Evolutionary conservation across 352 stramenopile genomes (phyloP).

Genomic region (Phytopythium litorale): DNA sequence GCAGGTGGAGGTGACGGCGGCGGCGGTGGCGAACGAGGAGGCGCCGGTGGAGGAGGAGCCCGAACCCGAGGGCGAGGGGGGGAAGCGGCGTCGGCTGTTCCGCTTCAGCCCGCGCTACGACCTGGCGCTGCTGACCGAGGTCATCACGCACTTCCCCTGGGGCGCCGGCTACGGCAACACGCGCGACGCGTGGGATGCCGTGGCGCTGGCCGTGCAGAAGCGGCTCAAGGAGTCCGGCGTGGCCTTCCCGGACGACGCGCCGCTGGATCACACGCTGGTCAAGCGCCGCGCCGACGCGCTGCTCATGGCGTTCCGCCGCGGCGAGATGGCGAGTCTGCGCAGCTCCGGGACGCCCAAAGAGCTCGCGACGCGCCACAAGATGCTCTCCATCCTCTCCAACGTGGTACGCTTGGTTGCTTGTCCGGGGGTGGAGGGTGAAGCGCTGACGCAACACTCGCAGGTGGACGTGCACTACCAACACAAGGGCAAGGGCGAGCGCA

Average conservation of each 20-base stretch:
- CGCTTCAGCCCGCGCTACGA: conserved; percentile 35
- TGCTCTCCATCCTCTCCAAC: conserved; percentile 25
- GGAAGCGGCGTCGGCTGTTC: conserved; percentile 26
- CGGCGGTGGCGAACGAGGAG: not conserved
- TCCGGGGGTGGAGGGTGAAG: not conserved
- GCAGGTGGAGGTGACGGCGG: not conserved
- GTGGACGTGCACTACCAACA: conserved; percentile 32
- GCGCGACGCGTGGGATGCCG: conserved; percentile 31
- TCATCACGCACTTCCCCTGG: conserved; percentile 39
- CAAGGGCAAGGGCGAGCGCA: conserved; percentile 13
- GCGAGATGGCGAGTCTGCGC: conserved; percentile 29
- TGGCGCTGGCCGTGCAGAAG: conserved; percentile 24
- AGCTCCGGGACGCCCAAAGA: conserved; percentile 28
- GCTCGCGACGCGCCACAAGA: conserved; percentile 32
- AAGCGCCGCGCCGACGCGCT: conserved; percentile 39
- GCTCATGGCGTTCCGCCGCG: conserved; percentile 31
- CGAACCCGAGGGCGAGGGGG: not conserved
- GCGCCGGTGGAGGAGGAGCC: not conserved
- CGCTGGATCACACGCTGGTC: conserved; percentile 31
- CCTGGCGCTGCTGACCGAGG: conserved; percentile 32
- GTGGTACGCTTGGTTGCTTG: conserved; percentile 12
- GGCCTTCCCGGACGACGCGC: conserved; percentile 13
- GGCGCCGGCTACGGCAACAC: conserved; percentile 35
- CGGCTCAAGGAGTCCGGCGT: conserved; percentile 20
- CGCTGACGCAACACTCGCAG: conserved; percentile 4